Percentiles rank a stretch among this genome's conserved stretches.
These are phyloP conservation scores for Russula sp. DNA, from an alignment of 768 basidiomycete species.

Conservation along the genomic window DNA sequence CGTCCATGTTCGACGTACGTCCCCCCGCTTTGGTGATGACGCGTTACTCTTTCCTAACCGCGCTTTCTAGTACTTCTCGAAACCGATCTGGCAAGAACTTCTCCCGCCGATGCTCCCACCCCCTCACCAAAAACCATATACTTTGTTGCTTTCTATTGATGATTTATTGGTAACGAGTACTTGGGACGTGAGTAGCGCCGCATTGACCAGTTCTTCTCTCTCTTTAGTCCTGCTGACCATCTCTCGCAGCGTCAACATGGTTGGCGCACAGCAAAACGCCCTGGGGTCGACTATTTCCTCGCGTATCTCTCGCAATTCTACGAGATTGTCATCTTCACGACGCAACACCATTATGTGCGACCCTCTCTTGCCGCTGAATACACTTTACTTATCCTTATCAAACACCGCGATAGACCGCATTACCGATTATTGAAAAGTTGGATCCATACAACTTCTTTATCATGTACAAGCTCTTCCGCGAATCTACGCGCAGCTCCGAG, in stretches of 20 bases:
- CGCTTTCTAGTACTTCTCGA: slow-evolving; percentile 69
- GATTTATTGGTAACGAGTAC: slow-evolving; percentile 86
- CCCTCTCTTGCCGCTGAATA: slow-evolving; percentile 2
- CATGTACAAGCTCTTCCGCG: slow-evolving; percentile 86
- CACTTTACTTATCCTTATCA: neutral
- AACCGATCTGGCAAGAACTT: slow-evolving; percentile 90
- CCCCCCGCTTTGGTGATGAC: slow-evolving; percentile 5
- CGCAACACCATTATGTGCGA: slow-evolving; percentile 80
- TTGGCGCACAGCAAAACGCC: slow-evolving; percentile 96
- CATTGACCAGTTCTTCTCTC: neutral
- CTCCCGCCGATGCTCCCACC: slow-evolving; percentile 81
- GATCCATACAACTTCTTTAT: slow-evolving; percentile 91
- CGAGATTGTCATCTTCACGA: slow-evolving; percentile 94
- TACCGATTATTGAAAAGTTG: slow-evolving; percentile 85
- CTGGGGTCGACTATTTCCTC: slow-evolving; percentile 97
- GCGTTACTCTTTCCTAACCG: neutral
- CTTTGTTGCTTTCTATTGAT: slow-evolving; percentile 85
- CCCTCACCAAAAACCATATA: slow-evolving; percentile 86
- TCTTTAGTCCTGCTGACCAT: neutral
- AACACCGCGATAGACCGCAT: slow-evolving; percentile 57
- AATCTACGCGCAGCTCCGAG: slow-evolving; percentile 78
- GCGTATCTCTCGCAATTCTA: slow-evolving; percentile 97
- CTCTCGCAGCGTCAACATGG: slow-evolving; percentile 72
- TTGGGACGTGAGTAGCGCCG: slow-evolving; percentile 80
- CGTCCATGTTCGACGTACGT: slow-evolving; percentile 64